Evolutionary conservation across 768 basidiomycete genomes (phyloP).

Genomic region (Suillus brevipes): DNA sequence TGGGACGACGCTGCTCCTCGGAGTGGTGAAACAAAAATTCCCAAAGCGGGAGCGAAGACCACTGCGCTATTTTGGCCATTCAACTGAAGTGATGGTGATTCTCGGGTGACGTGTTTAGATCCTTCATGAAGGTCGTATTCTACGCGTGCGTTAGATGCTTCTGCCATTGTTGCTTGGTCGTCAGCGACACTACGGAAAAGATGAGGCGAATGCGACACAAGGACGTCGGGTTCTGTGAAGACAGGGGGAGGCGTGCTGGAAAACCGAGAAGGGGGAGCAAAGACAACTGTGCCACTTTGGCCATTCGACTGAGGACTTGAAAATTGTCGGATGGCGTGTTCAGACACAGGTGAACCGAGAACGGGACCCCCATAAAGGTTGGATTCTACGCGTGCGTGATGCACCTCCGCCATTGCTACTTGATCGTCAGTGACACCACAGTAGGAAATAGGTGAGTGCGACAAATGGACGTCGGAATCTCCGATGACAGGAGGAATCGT

Average conservation of each 20-base stretch:
- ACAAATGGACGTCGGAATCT: not conserved
- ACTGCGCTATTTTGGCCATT: not conserved
- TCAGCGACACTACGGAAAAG: not conserved
- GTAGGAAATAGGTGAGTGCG: not conserved
- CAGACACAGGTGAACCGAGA: not conserved
- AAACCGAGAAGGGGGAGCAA: conserved; percentile 23
- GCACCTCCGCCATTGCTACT: not conserved
- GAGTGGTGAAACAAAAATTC: conserved; percentile 32
- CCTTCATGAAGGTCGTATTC: not conserved
- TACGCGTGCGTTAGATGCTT: not conserved
- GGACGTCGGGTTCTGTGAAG: not conserved
- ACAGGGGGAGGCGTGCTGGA: conserved; percentile 13
- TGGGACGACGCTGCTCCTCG: conserved; percentile 8
- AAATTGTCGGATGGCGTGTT: not conserved
- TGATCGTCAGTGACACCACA: not conserved
- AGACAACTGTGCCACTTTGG: not conserved
- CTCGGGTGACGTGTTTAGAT: conserved; percentile 1
- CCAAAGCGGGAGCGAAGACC: conserved; percentile 24
- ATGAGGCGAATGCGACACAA: not conserved
- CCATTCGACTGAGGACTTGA: not conserved
- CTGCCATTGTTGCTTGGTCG: not conserved
- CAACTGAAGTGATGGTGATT: not conserved
- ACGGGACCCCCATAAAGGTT: not conserved
- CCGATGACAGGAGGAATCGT: not conserved
- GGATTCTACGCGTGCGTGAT: not conserved